Conservation (phyloP, 2,329 filamentous ascomycete genomes). For the Xylariales sp. region DNA sequence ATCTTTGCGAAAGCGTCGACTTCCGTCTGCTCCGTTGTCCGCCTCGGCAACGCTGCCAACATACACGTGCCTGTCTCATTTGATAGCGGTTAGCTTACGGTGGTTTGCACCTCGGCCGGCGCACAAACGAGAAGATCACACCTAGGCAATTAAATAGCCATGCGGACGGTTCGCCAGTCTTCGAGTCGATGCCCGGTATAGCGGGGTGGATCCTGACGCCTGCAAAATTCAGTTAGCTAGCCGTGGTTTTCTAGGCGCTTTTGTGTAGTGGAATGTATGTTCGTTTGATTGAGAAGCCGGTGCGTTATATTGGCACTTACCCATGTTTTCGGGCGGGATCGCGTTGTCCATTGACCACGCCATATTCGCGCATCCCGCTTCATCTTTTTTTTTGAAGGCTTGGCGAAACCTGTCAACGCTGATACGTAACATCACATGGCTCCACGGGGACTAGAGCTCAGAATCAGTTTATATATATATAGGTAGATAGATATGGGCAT, state of each 20-base stretch:
- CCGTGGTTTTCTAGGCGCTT: not conserved
- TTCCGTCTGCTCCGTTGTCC: not conserved
- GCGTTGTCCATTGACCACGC: not conserved
- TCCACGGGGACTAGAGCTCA: slow-evolving; percentile 1
- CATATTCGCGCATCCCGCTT: not conserved
- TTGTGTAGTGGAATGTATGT: too few species aligned
- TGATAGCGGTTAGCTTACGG: not conserved
- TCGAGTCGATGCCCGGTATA: not conserved
- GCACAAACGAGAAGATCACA: not conserved
- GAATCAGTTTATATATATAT: not conserved
- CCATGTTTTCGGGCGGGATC: not conserved
- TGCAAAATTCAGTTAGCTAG: not conserved
- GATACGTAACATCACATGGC: not conserved
- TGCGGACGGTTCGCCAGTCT: not conserved
- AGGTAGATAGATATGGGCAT: too few species aligned
- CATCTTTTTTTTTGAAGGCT: not conserved
- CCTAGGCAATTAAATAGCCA: slow-evolving; percentile 24
- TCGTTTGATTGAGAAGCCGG: not conserved
- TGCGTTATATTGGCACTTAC: not conserved
- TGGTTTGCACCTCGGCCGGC: too few species aligned
- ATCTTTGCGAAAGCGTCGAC: too few species aligned
- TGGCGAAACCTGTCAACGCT: not conserved
- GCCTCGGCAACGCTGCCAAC: slow-evolving; percentile 13
- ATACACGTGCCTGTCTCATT: slow-evolving; percentile 13
- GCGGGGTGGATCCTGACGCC: not conserved